phyloP scores from a whole-genome alignment of 2,329 filamentous ascomycete genomes.

The Cladosporium phlei region DNA sequence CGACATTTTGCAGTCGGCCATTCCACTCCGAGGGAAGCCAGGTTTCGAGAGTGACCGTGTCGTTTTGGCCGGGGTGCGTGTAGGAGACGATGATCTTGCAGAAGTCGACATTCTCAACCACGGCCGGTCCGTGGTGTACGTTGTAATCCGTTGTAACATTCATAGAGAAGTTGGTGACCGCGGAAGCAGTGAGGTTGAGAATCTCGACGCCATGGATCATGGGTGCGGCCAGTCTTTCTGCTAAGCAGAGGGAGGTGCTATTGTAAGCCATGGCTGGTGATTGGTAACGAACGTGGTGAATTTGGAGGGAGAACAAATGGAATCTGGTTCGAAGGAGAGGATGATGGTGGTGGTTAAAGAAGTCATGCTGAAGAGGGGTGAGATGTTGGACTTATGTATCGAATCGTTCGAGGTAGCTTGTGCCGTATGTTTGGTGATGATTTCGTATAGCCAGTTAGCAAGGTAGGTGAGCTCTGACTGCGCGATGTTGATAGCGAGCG shows the following conservation, averaged over 20 bases:
- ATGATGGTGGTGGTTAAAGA: not conserved
- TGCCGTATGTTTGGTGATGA: not conserved
- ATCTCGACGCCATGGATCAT: not conserved
- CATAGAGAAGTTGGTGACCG: not conserved
- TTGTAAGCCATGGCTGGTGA: not conserved
- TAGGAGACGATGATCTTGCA: conserved; percentile 37
- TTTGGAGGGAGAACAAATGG: not conserved
- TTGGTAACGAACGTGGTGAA: not conserved
- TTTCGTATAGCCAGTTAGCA: not conserved
- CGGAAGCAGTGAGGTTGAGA: not conserved
- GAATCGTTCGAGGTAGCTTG: not conserved
- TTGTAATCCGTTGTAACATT: not conserved
- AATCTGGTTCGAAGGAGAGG: not conserved
- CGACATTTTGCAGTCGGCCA: conserved; percentile 35
- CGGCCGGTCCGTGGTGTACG: not conserved
- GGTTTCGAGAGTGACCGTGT: conserved; percentile 29
- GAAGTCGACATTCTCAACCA: conserved; percentile 15
- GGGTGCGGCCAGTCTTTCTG: not conserved
- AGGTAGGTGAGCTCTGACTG: not conserved
- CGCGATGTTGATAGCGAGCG: not conserved
- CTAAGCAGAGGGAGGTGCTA: not conserved
- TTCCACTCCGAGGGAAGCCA: conserved; percentile 34
- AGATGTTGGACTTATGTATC: not conserved
- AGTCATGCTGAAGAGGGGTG: not conserved
- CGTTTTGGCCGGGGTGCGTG: conserved; percentile 34